Percentiles rank a stretch among this genome's conserved stretches.
phyloP scores from a whole-genome alignment of 345 rosid genomes.

The Dipteronia sinensis region DNA sequence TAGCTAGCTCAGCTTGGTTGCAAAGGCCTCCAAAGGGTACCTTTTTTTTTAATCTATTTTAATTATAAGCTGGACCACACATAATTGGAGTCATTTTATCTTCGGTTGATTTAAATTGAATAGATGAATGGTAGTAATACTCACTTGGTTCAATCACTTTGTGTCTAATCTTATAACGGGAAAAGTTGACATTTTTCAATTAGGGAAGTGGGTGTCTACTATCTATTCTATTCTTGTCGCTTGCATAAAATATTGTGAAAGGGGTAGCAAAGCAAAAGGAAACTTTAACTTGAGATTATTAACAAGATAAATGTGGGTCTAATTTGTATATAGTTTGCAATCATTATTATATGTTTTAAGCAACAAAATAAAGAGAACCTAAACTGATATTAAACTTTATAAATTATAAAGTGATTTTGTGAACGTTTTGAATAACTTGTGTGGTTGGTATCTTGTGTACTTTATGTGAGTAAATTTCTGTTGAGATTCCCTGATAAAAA shows the following conservation, averaged over 20 bases:
- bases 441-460: not conserved
- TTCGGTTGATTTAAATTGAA: not conserved
- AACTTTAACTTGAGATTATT: not conserved
- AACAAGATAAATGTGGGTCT: not conserved
- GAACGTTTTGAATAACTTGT: not conserved
- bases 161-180: not conserved
- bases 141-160: not conserved
- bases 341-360: not conserved
- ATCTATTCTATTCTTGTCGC: not conserved
- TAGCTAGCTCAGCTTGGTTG: slow-evolving; percentile 7
- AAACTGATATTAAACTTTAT: not conserved
- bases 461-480: not conserved
- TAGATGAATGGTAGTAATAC: not conserved
- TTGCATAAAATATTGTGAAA: not conserved
- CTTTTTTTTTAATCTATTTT: not conserved
- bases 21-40: not conserved
- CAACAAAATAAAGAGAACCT: not conserved
- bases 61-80: not conserved
- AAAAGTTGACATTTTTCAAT: not conserved
- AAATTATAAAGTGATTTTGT: not conserved
- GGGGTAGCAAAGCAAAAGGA: not conserved
- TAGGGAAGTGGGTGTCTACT: too few species aligned
- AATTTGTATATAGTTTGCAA: not conserved
- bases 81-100: not conserved
- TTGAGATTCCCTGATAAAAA: not conserved